Evolutionary conservation across 768 basidiomycete genomes (phyloP), one percentile per base, ranked within the genome.

Genomic region (Clathrus columnatus): DNA sequence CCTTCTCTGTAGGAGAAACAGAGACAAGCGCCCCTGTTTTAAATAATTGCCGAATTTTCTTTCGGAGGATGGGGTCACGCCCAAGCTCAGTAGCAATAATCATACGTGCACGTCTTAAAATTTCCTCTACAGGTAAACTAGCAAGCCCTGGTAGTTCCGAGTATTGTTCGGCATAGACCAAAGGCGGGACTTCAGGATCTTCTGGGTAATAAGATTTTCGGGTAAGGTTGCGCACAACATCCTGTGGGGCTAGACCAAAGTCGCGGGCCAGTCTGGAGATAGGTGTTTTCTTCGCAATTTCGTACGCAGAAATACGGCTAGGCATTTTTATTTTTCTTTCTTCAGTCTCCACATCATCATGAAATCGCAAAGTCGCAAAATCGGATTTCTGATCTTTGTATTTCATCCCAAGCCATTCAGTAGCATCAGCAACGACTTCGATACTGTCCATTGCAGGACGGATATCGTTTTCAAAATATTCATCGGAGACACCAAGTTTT

Each of bases 31-130:
- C 95, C 59, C 85, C 81, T 11, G 76, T 73, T 64, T 79, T 83
- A 75, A 92, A 93, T 32, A 80, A 65, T 54, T 82, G 76, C 50
- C 96, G 82, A 50, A 91, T 82, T 55, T 83, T 77, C 59, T 84
- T 82, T 42, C 91, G 77, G 27, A 99, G 77, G 10, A 91, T 71
- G 11, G 95, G 95, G 67, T 99, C 95, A 65, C 89, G 94, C 29
- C 90, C 89, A 17, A 98, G 77, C 67, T 98, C 96, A 0, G 88
- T 91, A 5, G 86, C 79, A 47, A 98, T 71, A 54, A 98, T 85
- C 75, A 90, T 79, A 48, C 89, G 81, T 8, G 91, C 88, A 29
- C 80, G 80, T 47, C 75, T 75, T 46, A 92, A 77, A 24, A 88
- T 66, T 51, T 90, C 85, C 54, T 89, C 83, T 0, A 84, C 71